Evolutionary conservation across 805 yeast genomes (phyloP).

Genomic region (Saturnispora gosingensis): DNA sequence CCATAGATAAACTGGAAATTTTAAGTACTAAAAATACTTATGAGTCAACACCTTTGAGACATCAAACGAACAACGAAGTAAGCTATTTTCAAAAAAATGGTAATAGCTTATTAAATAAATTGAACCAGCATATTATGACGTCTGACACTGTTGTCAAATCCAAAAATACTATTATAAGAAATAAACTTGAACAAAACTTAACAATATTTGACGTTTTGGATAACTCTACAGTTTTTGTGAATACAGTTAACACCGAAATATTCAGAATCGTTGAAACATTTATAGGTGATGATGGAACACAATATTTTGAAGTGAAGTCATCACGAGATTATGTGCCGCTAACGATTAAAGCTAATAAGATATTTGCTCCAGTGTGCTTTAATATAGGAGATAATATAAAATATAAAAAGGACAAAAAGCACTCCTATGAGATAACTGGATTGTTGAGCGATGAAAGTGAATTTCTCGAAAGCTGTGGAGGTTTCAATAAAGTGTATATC

Average conservation of each 20-base stretch:
- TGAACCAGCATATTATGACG: background rate
- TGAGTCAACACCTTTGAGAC: background rate
- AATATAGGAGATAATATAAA: constrained; percentile 14
- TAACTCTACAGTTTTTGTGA: background rate
- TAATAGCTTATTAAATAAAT: background rate
- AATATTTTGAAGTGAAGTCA: background rate
- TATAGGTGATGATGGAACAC: background rate
- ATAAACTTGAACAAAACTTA: background rate
- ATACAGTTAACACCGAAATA: background rate
- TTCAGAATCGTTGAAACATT: background rate
- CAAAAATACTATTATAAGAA: background rate
- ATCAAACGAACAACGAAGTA: background rate
- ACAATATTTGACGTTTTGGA: background rate
- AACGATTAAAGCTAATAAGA: constrained; percentile 4
- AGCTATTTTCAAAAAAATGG: background rate
- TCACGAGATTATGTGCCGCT: background rate
- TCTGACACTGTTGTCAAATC: background rate
- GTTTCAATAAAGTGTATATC: constrained; percentile 8
- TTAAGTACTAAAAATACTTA: background rate
- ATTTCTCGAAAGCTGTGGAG: constrained; percentile 10
- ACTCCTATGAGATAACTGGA: constrained; percentile 13
- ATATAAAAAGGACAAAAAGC: constrained; percentile 4
- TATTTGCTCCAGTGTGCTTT: constrained; percentile 16
- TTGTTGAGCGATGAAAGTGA: constrained; percentile 1
- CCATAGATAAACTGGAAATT: background rate